phyloP scores from a whole-genome alignment of 176 grass and related monocot genomes.

The Phoenix roebelenii region DNA sequence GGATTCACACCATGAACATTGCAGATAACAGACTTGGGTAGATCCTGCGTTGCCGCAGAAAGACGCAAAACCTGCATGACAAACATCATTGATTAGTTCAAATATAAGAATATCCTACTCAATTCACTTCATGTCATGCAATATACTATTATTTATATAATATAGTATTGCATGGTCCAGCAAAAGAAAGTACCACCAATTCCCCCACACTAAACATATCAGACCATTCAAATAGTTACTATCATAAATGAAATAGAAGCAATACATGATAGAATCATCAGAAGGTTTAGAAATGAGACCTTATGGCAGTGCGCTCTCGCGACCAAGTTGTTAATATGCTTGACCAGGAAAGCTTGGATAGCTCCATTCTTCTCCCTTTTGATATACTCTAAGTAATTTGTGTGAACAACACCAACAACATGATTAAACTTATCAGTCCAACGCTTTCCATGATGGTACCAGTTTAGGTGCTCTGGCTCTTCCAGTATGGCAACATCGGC shows the following conservation, averaged over 20 bases:
- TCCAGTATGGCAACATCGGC: constrained; percentile 95
- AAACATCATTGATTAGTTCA: constrained; percentile 29
- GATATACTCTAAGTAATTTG: constrained; percentile 97
- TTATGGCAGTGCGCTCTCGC: constrained; percentile 89
- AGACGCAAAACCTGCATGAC: constrained; percentile 69
- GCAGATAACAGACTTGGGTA: constrained; percentile 80
- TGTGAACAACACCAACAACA: constrained; percentile 88
- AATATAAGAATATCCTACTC: neutral
- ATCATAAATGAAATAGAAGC: too few species aligned
- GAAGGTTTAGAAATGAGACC: constrained; percentile 30
- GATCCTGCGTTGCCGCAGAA: constrained; percentile 78
- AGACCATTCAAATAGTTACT: too few species aligned
- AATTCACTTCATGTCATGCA: too few species aligned
- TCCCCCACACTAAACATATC: too few species aligned
- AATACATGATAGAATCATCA: neutral
- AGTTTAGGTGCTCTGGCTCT: constrained; percentile 98
- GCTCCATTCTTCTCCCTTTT: constrained; percentile 91
- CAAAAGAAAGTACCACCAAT: too few species aligned
- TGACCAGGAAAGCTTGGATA: constrained; percentile 87
- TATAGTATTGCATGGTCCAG: too few species aligned
- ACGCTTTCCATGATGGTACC: constrained; percentile 96
- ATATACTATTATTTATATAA: too few species aligned
- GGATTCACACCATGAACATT: constrained; percentile 91
- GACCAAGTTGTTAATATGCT: constrained; percentile 95
- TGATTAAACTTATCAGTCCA: constrained; percentile 99